phyloP scores from a whole-genome alignment of 345 rosid species.

The Salix koriyanagi region DNA sequence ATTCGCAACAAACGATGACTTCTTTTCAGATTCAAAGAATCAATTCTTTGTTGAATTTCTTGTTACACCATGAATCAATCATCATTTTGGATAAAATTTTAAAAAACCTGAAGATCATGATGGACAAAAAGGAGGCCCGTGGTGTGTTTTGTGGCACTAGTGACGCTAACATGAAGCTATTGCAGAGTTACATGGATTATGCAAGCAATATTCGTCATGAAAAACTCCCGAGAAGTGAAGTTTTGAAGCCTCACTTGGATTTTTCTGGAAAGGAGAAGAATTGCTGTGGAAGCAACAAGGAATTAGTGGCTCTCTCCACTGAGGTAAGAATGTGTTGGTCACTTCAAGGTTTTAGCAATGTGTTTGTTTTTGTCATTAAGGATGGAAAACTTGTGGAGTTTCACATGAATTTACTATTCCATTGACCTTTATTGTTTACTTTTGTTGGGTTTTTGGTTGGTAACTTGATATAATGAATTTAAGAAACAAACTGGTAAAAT shows the following conservation, averaged over 20 bases:
- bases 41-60: conserved; percentile 49
- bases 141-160: conserved; percentile 23
- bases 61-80: conserved; percentile 49
- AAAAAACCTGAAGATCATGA: conserved; percentile 44
- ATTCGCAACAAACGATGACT: conserved; percentile 32
- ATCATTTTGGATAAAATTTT: conserved; percentile 52
- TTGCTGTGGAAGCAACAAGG: conserved; percentile 23
- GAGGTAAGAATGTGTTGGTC: conserved; percentile 46
- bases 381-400: not conserved
- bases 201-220: conserved; percentile 33
- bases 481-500: not conserved
- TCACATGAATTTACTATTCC: not conserved
- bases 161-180: conserved; percentile 39
- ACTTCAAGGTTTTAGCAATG: not conserved
- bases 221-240: conserved; percentile 31
- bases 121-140: conserved; percentile 33
- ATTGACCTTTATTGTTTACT: not conserved
- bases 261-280: conserved; percentile 16
- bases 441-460: not conserved
- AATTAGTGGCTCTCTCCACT: conserved; percentile 26
- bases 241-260: conserved; percentile 15
- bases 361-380: not conserved
- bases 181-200: conserved; percentile 42
- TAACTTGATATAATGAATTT: not conserved
- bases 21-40: conserved; percentile 65